phyloP scores from a whole-genome alignment of 129 eudicot species.

The Apium graveolens region DNA sequence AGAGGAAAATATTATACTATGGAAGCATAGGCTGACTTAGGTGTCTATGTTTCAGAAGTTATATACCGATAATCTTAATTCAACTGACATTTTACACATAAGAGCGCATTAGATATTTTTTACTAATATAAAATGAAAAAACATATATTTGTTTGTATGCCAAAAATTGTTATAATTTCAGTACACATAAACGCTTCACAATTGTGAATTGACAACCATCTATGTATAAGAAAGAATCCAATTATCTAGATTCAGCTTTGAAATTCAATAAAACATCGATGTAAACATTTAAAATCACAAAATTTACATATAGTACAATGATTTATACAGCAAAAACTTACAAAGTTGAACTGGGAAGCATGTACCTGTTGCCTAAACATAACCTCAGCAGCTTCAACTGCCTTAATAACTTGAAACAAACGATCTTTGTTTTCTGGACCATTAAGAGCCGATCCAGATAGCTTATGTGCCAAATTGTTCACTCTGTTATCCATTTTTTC shows the following conservation, averaged over 20 bases:
- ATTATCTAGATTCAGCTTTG: not conserved
- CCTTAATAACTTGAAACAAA: slow-evolving; percentile 82
- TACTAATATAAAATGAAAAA: not conserved
- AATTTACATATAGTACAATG: not conserved
- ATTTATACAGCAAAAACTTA: not conserved
- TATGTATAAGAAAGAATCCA: not conserved
- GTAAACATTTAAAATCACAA: not conserved
- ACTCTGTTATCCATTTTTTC: slow-evolving; percentile 59
- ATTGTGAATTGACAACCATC: not conserved
- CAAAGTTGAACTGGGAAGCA: not conserved
- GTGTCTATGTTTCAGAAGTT: not conserved
- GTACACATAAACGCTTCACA: not conserved
- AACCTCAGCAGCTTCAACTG: slow-evolving; percentile 90
- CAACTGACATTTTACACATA: not conserved
- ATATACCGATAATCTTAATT: not conserved
- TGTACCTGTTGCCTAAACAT: slow-evolving; percentile 76
- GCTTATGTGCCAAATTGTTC: slow-evolving; percentile 27
- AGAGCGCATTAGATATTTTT: not conserved
- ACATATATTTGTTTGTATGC: not conserved
- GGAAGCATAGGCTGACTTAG: not conserved
- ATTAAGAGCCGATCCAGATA: slow-evolving; percentile 40
- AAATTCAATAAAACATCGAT: not conserved
- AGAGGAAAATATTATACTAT: not conserved
- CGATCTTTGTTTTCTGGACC: slow-evolving; percentile 33
- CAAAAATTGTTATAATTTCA: not conserved